Percentiles rank a stretch among this genome's conserved stretches.
Evolutionary conservation across 768 basidiomycete genomes (phyloP).

Genomic region (Leccinum subtestaceum): DNA sequence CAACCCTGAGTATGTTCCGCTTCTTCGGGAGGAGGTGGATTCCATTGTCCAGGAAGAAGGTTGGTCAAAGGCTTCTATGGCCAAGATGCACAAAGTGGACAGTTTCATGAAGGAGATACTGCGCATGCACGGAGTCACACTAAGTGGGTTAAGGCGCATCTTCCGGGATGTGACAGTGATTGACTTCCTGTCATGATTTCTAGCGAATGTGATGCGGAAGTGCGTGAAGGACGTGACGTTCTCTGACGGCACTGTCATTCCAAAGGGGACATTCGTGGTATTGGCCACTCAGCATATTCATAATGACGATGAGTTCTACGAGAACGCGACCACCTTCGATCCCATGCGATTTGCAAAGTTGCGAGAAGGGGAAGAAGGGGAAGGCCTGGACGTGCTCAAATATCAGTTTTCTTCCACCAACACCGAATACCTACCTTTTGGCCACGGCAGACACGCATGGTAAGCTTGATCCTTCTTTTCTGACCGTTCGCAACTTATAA

Average conservation of each 20-base stretch:
- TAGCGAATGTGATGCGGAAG: constrained; percentile 12
- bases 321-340: constrained; percentile 25
- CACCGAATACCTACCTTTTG: not conserved
- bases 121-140: constrained; percentile 30
- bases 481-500: not conserved
- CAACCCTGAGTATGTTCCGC: constrained; percentile 13
- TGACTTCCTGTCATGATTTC: not conserved
- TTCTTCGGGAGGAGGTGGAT: constrained; percentile 19
- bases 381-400: not conserved
- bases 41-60: constrained; percentile 11
- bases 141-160: constrained; percentile 15
- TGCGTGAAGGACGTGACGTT: constrained; percentile 21
- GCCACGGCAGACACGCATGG: not conserved
- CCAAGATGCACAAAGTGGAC: constrained; percentile 19
- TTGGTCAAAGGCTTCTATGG: constrained; percentile 18
- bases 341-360: not conserved
- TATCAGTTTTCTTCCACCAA: not conserved
- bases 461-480: not conserved
- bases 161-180: not conserved
- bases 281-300: constrained; percentile 26
- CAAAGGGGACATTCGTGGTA: constrained; percentile 30
- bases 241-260: constrained; percentile 38
- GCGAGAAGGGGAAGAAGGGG: not conserved
- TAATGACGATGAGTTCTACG: constrained; percentile 25
- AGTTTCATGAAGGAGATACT: constrained; percentile 21